Conservation (phyloP, 73 alveolate species). For the Paramecium caudatum region DNA sequence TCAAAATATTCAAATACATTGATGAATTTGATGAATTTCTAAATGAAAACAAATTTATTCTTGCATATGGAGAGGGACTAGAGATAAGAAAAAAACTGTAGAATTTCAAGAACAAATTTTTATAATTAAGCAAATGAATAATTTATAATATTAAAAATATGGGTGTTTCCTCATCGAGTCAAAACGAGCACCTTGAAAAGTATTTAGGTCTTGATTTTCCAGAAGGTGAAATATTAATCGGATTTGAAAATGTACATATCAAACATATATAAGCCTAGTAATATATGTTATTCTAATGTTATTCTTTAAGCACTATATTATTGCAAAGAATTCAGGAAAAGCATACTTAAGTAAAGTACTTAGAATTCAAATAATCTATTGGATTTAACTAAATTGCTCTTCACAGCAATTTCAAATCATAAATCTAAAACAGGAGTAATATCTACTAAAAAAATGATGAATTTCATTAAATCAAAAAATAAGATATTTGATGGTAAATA, state of each 20-base stretch:
- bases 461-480: constrained; percentile 68
- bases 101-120: constrained; percentile 12
- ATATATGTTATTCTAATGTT: constrained; percentile 72
- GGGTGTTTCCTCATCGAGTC: constrained; percentile 43
- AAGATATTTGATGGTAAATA: constrained; percentile 67
- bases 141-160: background rate
- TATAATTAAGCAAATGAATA: constrained; percentile 37
- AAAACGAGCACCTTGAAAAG: constrained; percentile 42
- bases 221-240: constrained; percentile 67
- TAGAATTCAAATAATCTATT: constrained; percentile 35
- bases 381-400: constrained; percentile 46
- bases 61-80: constrained; percentile 14
- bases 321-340: constrained; percentile 65
- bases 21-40: constrained; percentile 36
- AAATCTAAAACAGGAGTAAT: constrained; percentile 71
- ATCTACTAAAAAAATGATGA: constrained; percentile 72
- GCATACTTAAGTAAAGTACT: constrained; percentile 35
- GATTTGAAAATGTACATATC: constrained; percentile 72
- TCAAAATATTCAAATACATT: constrained; percentile 7
- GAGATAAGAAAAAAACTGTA: constrained; percentile 30
- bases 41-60: constrained; percentile 15
- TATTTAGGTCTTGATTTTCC: constrained; percentile 72
- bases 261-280: constrained; percentile 48
- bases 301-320: constrained; percentile 70
- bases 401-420: constrained; percentile 38